Conservation (phyloP, 1,139 yeast species). For the Geotrichum australiense region DNA sequence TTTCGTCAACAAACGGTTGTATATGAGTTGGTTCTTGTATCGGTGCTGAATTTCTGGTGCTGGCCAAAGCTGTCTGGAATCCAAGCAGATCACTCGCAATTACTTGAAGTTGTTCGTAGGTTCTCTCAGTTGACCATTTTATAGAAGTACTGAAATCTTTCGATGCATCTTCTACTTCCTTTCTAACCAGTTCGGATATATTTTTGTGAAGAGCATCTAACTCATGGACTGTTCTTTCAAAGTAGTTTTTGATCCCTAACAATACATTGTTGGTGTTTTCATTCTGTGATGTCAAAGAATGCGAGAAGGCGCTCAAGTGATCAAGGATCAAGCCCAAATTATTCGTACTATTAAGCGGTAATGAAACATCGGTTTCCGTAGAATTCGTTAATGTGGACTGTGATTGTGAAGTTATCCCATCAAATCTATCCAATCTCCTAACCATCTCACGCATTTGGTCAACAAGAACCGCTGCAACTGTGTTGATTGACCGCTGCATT, state of each 20-base stretch:
- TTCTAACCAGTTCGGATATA: conserved; percentile 6
- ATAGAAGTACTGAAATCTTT: conserved; percentile 12
- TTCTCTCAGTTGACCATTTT: conserved; percentile 10
- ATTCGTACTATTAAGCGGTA: not conserved
- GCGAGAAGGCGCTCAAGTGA: conserved; percentile 12
- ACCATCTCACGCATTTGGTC: conserved; percentile 22
- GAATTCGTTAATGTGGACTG: too few relatives aligned
- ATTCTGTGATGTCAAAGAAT: conserved; percentile 14
- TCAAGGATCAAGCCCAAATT: conserved; percentile 7
- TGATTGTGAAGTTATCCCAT: conserved; percentile 4
- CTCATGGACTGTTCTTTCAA: conserved; percentile 6
- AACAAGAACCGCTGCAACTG: conserved; percentile 24
- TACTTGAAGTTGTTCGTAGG: conserved; percentile 12
- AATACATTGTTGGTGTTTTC: conserved; percentile 11
- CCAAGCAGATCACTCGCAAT: conserved; percentile 10
- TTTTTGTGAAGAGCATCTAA: conserved; percentile 8
- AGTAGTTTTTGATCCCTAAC: conserved; percentile 7
- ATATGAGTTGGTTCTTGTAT: not conserved
- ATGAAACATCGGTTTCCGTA: too few relatives aligned
- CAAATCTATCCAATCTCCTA: conserved; percentile 4
- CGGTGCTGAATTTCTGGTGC: not conserved
- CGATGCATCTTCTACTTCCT: conserved; percentile 7
- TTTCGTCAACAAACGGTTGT: conserved; percentile 12
- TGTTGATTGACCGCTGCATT: conserved; percentile 22
- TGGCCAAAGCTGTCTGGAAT: conserved; percentile 6